Evolutionary conservation across 345 rosid species (phyloP).

Genomic region (Sisymbrium altissimum): DNA sequence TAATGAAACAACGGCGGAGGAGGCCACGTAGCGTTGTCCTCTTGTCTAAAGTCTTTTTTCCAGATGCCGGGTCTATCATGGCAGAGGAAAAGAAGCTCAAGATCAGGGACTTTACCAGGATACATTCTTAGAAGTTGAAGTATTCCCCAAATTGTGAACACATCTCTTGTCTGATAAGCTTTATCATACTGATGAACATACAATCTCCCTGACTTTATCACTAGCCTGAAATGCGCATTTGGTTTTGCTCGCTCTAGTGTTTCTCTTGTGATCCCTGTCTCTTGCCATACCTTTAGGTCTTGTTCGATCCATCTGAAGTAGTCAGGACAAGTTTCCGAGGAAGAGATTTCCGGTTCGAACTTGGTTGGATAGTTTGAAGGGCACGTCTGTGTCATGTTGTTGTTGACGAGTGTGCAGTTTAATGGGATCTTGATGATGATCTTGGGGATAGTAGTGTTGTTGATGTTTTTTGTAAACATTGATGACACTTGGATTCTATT

Average conservation of each 20-base stretch:
- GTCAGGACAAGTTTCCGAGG: conserved; percentile 47
- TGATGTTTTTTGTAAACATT: conserved; percentile 1
- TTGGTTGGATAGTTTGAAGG: conserved; percentile 24
- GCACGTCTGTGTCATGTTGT: conserved; percentile 27
- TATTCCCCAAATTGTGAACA: conserved; percentile 69
- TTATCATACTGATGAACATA: conserved; percentile 44
- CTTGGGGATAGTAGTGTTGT: neutral
- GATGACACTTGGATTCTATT: conserved; percentile 9
- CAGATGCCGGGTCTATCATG: conserved; percentile 42
- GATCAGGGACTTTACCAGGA: conserved; percentile 59
- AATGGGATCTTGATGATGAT: conserved; percentile 24
- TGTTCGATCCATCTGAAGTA: conserved; percentile 68
- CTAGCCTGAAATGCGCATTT: conserved; percentile 47
- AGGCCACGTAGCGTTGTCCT: conserved; percentile 26
- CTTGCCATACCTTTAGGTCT: conserved; percentile 54
- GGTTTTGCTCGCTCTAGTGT: conserved; percentile 41
- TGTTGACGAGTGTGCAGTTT: conserved; percentile 30
- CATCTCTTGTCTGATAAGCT: conserved; percentile 56
- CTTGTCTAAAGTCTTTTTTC: conserved; percentile 28
- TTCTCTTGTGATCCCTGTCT: conserved; percentile 50
- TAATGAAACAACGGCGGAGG: conserved; percentile 70
- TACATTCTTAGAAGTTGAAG: conserved; percentile 64
- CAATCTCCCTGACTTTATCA: conserved; percentile 42
- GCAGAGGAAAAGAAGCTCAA: conserved; percentile 57
- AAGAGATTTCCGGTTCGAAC: neutral